Conservation (phyloP, 2,329 filamentous ascomycete genomes). For the Cytospora piceae region DNA sequence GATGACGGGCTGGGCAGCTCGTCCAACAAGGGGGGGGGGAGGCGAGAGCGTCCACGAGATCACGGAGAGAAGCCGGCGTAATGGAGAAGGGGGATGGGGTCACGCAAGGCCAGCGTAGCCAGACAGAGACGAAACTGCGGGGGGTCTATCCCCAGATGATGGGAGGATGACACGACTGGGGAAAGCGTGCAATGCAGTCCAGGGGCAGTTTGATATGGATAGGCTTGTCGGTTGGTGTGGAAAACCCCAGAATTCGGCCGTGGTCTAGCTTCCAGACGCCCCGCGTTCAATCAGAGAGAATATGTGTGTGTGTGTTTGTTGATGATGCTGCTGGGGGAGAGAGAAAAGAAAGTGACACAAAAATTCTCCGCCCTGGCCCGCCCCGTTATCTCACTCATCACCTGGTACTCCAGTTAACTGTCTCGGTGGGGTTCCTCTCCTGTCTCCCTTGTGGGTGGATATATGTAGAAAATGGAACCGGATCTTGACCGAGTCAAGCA, state of each 20-base stretch:
- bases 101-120: conserved; percentile 7
- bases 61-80: conserved; percentile 23
- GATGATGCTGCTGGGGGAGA: conserved; percentile 11
- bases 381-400: conserved; percentile 26
- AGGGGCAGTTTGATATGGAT: conserved; percentile 8
- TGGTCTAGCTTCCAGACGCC: conserved; percentile 22
- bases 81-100: conserved; percentile 1
- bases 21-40: conserved; percentile 3
- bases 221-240: conserved; percentile 1
- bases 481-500: conserved; percentile 25
- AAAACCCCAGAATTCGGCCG: conserved; percentile 24
- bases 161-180: conserved; percentile 22
- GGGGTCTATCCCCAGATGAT: conserved; percentile 23
- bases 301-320: conserved; percentile 8
- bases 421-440: background rate
- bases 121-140: conserved; percentile 6
- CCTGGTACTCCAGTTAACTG: no score
- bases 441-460: conserved; percentile 11
- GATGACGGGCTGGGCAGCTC: background rate
- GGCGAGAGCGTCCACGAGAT: conserved; percentile 20
- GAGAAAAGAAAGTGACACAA: conserved; percentile 18
- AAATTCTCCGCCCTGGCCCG: conserved; percentile 21
- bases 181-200: conserved; percentile 4
- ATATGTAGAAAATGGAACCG: background rate
- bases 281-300: conserved; percentile 12